Evolutionary conservation across 2,329 filamentous ascomycete species (phyloP), one percentile per base, ranked within the genome.

Genomic region (Penicillium sp.): DNA sequence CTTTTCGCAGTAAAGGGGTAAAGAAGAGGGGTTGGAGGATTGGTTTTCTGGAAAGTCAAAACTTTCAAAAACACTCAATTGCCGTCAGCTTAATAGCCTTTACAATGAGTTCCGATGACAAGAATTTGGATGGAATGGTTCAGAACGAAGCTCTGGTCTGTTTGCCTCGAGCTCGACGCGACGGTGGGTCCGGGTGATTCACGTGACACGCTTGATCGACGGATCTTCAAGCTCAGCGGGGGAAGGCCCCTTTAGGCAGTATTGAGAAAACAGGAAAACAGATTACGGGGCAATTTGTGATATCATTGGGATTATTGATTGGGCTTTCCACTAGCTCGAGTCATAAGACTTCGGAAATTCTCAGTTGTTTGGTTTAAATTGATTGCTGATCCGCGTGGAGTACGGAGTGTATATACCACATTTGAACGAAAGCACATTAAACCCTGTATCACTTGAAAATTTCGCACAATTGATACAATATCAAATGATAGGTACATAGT

Each of bases 201-300:
- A 61, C 59, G 59, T 59, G 59, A 59, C 47, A 52, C 46, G 50
- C 39, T 22, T 53, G 42, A 53, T 53, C 50, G 37, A 33, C 50
- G 48, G 50, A 57, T 53, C 55, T 45, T 49, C 45, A 26, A 42
- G 19, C 22, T 22, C n/a, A 19, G 35, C 11, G 39, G 39, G 39
- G 39, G 39, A 42, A 42, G 19, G 19, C n/a, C 16, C 35, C 35
- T 42, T 13, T 13, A 1, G 19, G 35, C 35, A 19, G n/a, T n/a
- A 39, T 4, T 19, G 35, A 10, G 6, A 35, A 31, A 22, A 22
- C 22, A 22, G 7, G 2, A 11, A 3, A 39, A 11, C 3, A 19
- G 1, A 19, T 9, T 19, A 19, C n/a, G 9, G 6, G 7, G 9
- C 1, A 3, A 10, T 11, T 37, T 1, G 9, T n/a, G 14, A n/a